Percentiles rank a stretch among this genome's conserved stretches.
Evolutionary conservation across 73 alveolate species (phyloP).

Genomic region (Paramecium sonneborni): DNA sequence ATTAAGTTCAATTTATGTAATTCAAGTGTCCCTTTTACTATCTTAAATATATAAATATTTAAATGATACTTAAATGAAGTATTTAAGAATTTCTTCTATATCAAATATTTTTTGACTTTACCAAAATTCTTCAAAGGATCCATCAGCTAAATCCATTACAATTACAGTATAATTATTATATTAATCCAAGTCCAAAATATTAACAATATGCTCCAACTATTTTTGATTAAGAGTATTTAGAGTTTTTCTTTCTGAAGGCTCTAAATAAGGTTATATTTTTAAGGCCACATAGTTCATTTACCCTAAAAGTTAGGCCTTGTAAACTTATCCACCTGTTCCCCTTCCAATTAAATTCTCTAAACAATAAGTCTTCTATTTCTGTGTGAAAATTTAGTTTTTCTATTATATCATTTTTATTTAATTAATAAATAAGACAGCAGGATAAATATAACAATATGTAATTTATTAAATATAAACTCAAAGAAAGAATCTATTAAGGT

Average conservation of each 20-base stretch:
- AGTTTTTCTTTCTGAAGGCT: not conserved
- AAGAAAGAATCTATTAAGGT: too few relatives aligned
- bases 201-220: not conserved
- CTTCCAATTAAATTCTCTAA: not conserved
- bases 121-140: not conserved
- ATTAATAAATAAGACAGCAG: too few relatives aligned
- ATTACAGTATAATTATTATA: not conserved
- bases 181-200: not conserved
- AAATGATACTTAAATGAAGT: not conserved
- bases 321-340: conserved; percentile 14
- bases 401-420: too few relatives aligned
- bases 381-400: too few relatives aligned
- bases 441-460: too few relatives aligned
- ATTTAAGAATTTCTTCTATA: not conserved
- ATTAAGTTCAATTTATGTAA: not conserved
- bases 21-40: not conserved
- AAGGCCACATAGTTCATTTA: not conserved
- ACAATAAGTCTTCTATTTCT: not conserved
- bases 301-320: not conserved
- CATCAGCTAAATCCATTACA: not conserved
- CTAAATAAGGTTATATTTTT: not conserved
- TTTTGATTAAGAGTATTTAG: not conserved
- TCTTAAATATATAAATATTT: not conserved
- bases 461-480: too few relatives aligned
- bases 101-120: not conserved